phyloP scores from a whole-genome alignment of 305 asterid genomes.

The Solanum hybrid region DNA sequence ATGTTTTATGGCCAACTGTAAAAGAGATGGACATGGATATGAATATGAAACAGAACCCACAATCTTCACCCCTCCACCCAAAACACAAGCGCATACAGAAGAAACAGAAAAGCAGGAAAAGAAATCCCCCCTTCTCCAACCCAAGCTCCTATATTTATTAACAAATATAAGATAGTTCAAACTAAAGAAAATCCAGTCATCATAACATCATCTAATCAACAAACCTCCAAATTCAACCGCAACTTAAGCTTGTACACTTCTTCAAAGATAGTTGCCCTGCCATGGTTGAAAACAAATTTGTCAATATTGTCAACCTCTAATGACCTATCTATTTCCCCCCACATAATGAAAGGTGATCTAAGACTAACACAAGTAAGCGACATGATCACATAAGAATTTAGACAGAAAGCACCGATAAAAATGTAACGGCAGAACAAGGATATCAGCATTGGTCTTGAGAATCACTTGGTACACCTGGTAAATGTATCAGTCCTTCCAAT shows the following conservation, averaged over 20 bases:
- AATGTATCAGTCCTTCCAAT: neutral
- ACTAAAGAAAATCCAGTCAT: neutral
- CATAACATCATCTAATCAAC: conserved; percentile 2
- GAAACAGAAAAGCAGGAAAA: neutral
- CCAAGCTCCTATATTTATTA: neutral
- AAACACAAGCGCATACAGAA: neutral
- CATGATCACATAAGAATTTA: neutral
- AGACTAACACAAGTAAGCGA: neutral
- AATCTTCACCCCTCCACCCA: neutral
- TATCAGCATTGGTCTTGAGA: neutral
- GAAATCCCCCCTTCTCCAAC: neutral
- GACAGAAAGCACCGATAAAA: neutral
- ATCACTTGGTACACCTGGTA: neutral
- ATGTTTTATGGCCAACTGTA: neutral
- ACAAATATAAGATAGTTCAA: conserved; percentile 1
- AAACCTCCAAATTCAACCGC: conserved; percentile 49
- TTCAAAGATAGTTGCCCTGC: conserved; percentile 59
- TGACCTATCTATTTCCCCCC: neutral
- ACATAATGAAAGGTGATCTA: neutral
- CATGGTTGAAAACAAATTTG: conserved; percentile 8
- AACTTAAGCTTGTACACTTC: conserved; percentile 68
- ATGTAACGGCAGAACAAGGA: neutral
- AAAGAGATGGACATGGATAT: neutral
- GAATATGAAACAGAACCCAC: neutral
- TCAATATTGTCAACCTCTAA: conserved; percentile 9